Evolutionary conservation across 768 basidiomycete genomes (phyloP).

Genomic region (Mycena rebaudengoi): DNA sequence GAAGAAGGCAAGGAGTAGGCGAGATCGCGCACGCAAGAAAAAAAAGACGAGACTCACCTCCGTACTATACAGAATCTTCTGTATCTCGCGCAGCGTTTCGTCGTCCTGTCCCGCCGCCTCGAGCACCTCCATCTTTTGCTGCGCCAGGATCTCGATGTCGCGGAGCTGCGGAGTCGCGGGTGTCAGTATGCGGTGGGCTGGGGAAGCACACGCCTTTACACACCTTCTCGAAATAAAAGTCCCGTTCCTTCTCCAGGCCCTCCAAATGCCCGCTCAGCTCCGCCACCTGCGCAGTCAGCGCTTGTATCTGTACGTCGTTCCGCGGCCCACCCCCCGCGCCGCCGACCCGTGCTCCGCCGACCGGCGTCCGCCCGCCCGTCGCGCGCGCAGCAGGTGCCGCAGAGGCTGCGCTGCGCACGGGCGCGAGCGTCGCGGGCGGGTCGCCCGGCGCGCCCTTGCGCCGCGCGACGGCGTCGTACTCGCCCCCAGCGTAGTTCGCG

Average conservation of each 20-base stretch:
- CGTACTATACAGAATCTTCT: constrained; percentile 93
- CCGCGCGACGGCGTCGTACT: constrained; percentile 63
- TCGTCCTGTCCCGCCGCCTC: constrained; percentile 68
- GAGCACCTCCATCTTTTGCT: constrained; percentile 74
- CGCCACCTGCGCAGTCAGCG: constrained; percentile 71
- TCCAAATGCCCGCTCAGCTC: constrained; percentile 87
- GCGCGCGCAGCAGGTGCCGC: background rate
- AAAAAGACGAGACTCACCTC: constrained; percentile 65
- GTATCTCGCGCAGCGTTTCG: constrained; percentile 75
- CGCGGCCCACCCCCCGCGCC: constrained; percentile 71
- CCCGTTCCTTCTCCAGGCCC: constrained; percentile 94
- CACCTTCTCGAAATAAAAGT: constrained; percentile 99
- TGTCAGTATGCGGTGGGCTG: background rate
- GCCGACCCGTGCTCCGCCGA: constrained; percentile 55
- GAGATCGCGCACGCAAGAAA: no score
- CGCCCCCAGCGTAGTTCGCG: constrained; percentile 44
- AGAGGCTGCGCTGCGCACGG: background rate
- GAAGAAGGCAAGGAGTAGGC: background rate
- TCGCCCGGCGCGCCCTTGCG: constrained; percentile 66
- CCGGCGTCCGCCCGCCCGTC: constrained; percentile 76
- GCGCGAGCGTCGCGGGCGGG: constrained; percentile 9
- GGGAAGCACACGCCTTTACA: background rate
- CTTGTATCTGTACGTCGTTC: constrained; percentile 71
- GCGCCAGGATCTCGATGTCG: constrained; percentile 94
- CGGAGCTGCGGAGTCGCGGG: constrained; percentile 66